A percentile compares a stretch with the other conserved stretches of the same genome.
These are phyloP conservation scores for Eucalyptus sp. DNA, from an alignment of 345 rosid species.

Conservation along the genomic window DNA sequence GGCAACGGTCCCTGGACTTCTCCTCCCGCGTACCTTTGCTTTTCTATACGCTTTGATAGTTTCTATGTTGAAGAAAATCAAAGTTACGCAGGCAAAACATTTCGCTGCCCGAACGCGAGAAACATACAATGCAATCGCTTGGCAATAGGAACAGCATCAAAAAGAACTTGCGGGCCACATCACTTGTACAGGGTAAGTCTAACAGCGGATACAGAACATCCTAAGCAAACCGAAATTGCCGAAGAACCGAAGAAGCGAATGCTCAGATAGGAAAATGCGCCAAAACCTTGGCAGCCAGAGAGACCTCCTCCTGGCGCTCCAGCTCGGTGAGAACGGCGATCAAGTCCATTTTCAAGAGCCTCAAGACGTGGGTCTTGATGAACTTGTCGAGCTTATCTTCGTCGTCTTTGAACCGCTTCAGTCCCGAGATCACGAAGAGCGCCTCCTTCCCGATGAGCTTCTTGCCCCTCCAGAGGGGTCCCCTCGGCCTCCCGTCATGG, in stretches of 20 bases:
- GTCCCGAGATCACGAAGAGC: constrained; percentile 55
- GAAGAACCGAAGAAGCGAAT: not conserved
- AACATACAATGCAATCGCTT: not conserved
- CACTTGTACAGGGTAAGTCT: not conserved
- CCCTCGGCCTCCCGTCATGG: constrained; percentile 95
- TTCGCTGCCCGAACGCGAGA: not conserved
- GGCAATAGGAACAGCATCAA: not conserved
- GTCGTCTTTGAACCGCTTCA: constrained; percentile 73
- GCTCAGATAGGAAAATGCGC: not conserved
- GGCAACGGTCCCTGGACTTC: not conserved
- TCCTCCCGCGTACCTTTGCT: not conserved
- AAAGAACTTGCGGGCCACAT: not conserved
- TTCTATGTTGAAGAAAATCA: not conserved
- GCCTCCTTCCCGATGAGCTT: constrained; percentile 86
- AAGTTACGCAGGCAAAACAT: not conserved
- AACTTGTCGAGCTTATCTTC: constrained; percentile 61
- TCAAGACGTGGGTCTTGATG: constrained; percentile 54
- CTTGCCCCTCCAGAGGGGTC: constrained; percentile 94
- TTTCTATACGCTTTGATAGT: not conserved
- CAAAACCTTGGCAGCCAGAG: constrained; percentile 51
- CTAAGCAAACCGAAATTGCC: not conserved
- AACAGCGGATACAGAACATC: not conserved
- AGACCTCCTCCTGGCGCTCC: constrained; percentile 79
- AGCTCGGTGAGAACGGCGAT: constrained; percentile 74
- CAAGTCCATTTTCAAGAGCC: constrained; percentile 77